Evolutionary conservation across 352 stramenopile species (phyloP), one percentile per base, ranked within the genome.

Genomic region (Pythium rhizo-oryzae): DNA sequence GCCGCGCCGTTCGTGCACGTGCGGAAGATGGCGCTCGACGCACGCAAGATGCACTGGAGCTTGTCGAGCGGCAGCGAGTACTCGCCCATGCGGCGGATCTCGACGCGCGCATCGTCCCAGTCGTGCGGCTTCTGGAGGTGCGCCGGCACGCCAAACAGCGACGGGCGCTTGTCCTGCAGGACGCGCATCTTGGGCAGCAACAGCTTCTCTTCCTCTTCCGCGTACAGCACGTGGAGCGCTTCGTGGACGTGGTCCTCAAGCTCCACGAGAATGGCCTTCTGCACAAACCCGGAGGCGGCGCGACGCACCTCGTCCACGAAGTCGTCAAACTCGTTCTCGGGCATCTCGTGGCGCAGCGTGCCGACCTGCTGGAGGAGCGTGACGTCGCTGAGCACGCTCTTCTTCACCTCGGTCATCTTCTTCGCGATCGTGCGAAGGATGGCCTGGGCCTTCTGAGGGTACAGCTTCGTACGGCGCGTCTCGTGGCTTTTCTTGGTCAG

Each of bases 1-100:
- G 82, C 78, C 23, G 74, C 77, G 21, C 79, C 54, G 30, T 70
- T 82, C 39, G 52, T 64, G 58, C 55, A 65, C 13, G 61, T 53
- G 15, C 68, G 73, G 67, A 89, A 91, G 65, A 91, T 78, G 35
- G 81, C 83, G 15, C 72, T 78, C 2, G 79, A 80, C 39, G 79
- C 71, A 47, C 82, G 82, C 55, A 85, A 75, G 61, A 91, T 85
- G 69, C 81, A 91, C 70, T 87, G 85, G 55, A 91, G 73, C 62
- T 91, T 91, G 75, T 91, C 83, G 28, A 87, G 74, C 21, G 83
- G 83, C 18, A 91, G 65, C 19, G 83, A 67, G 59, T 82, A 90
- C 51, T 90, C 75, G 33, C 84, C 79, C 49, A 91, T 72, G 19
- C 74, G 72, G 21, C 66, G 74, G 19, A 91, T 70, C 66, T 90